Base-by-base conservation (phyloP, 129 eudicot genomes). In the Escallonia rubra region DNA sequence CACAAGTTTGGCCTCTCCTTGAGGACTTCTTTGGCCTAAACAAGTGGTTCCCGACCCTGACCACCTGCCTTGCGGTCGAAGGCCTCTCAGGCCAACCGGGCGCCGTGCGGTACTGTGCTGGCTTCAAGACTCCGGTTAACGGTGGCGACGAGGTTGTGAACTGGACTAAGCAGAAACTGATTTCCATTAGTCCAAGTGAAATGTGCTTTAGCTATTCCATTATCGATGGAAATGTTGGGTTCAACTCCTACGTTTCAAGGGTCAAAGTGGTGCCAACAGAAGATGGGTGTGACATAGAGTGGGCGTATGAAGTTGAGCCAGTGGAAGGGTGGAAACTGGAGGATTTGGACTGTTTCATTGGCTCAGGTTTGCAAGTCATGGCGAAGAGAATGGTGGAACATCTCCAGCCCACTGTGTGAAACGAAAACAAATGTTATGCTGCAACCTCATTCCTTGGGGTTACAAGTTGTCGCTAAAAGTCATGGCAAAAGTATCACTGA, bases 11-110 rank as follows among this genome's bases (percentile, higher is more conserved):
- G 74, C 67, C 74, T 38, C 59, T 70, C 8, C 50, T 70, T 57
- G 67, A 63, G 39, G 74, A 70, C 58, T 70, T 70, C 74, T 70
- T 63, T 43, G 43, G 59, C 67, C 67, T 70, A 13, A 59, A 70
- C 65, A 70, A 70, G 59, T 70, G 74, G 74, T 70, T 70, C 57
- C 67, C 74, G 4, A 70, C 74, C 2, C 74, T 70, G n/a, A 53
- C 38, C 8, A 70, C 67, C 0, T 70, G 74, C 38, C 4, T 47
- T 5, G 15, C 39, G 7, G 67, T 70, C 5, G 59, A 70, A 43
- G 74, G 74, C 4, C 14, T 45, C 12, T 40, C 64, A 0, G 74
- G 67, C 41, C 34, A 60, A 43, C 74, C 74, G 2, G 74, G 74
- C 2, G 60, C 67, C 41, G 60, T 70, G 50, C 67, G 74, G 1